Evolutionary conservation across 371 early-diverging fungal genomes (phyloP).

Genomic region (Mucor piriformis): DNA sequence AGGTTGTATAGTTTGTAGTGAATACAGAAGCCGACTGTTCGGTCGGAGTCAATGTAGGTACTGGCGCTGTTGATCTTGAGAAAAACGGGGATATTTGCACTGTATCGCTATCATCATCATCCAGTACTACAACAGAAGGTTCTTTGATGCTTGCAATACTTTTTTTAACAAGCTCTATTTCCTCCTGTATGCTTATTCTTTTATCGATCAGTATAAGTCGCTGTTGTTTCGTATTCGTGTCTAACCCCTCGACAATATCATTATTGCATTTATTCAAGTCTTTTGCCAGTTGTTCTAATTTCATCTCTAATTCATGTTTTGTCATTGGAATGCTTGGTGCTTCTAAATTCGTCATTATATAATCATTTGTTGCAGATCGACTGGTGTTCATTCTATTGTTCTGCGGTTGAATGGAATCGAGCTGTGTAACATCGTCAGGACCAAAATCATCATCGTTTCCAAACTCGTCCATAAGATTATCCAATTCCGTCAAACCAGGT

Average conservation of each 20-base stretch:
- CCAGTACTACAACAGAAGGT: background rate
- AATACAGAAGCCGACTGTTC: background rate
- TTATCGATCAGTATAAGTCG: background rate
- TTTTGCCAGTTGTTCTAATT: background rate
- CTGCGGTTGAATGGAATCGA: too few species aligned
- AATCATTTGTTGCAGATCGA: background rate
- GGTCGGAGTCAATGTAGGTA: background rate
- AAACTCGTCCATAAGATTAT: background rate
- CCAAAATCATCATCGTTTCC: background rate
- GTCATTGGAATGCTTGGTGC: too few species aligned
- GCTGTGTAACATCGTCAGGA: background rate
- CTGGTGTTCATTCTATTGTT: background rate
- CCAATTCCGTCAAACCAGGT: background rate
- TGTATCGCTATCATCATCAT: background rate
- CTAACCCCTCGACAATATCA: constrained; percentile 5
- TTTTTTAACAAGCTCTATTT: background rate
- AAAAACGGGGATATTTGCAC: constrained; percentile 12
- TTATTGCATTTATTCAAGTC: constrained; percentile 1
- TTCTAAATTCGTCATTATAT: background rate
- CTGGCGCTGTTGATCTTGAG: background rate
- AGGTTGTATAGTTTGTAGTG: background rate
- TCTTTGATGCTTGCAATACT: background rate
- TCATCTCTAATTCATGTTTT: background rate
- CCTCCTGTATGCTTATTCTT: background rate
- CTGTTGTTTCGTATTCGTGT: too few species aligned